Base-by-base conservation (phyloP, 2,329 filamentous ascomycete genomes). In the Sporothrix inflata region DNA sequence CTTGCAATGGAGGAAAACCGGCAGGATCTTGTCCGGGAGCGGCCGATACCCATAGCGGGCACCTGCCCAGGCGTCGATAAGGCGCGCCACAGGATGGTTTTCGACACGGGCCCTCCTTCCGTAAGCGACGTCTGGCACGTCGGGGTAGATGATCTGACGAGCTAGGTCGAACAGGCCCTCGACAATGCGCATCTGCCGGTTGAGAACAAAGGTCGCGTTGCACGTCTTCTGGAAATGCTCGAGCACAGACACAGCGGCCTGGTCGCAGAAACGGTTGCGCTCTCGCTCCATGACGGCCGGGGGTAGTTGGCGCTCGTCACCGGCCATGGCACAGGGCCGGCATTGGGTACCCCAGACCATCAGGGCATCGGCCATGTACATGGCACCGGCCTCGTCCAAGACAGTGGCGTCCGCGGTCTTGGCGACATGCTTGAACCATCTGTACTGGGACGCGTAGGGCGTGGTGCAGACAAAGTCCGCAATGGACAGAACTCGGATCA, bases 241-340 rank as follows among this genome's bases (percentile, higher is more conserved):
- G 24, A 60, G 53, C 9, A 60, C 24, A 11, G 53, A 60, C 21
- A 34, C 24, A 5, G 21, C 24, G 24, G 21, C 53, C 24, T 60
- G 21, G 53, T 60, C 21, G 24, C 9, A 14, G 53, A 60, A 60
- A 12, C 53, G 53, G 53, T 60, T 60, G 24, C 53, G 53, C 21
- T 60, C 24, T 2, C 53, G 53, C 12, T 60, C 53, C 53, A 60
- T 60, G 24, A 60, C 53, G 24, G 53, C 53, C 21, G 53, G 53
- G 11, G 53, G 53, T 7, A 60, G 11, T 34, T 60, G 53, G 21
- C 53, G 21, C 21, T 12, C 27, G 24, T 60, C 53, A 11, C 53
- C 53, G 21, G 53, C 53, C 53, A 60, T 60, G 53, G 53, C 53
- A 19, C 53, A 60, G 24, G 53, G 53, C 9, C 53, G 53, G 53